These are phyloP conservation scores for Exsudoporus frostii DNA, from an alignment of 768 basidiomycete species.

Conservation along the genomic window DNA sequence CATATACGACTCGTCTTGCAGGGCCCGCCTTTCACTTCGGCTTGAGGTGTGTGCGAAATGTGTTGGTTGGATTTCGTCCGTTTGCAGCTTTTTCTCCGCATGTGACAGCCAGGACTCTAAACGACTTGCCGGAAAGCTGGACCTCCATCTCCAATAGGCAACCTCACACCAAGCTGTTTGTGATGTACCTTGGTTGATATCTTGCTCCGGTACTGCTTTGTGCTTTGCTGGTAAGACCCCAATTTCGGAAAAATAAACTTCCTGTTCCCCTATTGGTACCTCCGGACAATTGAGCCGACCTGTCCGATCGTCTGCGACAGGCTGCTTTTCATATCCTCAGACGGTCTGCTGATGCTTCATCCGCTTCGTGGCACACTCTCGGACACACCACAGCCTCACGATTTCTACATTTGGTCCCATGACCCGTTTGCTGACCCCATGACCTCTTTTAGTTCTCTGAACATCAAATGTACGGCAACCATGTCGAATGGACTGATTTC, in stretches of 20 bases:
- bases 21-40: background rate
- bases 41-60: slow-evolving; percentile 7
- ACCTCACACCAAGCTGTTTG: slow-evolving; percentile 10
- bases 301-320: background rate
- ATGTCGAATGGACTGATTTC: background rate
- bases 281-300: background rate
- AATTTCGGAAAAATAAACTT: background rate
- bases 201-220: slow-evolving; percentile 13
- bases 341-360: slow-evolving; percentile 18
- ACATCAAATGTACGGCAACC: slow-evolving; percentile 3
- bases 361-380: slow-evolving; percentile 30
- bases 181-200: slow-evolving; percentile 23
- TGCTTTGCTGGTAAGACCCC: slow-evolving; percentile 6
- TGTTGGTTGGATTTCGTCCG: slow-evolving; percentile 1
- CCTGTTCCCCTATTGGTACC: background rate
- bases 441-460: background rate
- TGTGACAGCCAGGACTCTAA: slow-evolving; percentile 14
- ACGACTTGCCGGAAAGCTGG: slow-evolving; percentile 5
- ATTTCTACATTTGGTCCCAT: slow-evolving; percentile 3
- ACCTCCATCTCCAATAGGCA: slow-evolving; percentile 11
- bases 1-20: background rate
- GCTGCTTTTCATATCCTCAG: slow-evolving; percentile 17
- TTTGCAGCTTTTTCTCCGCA: slow-evolving; percentile 15
- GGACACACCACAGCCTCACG: slow-evolving; percentile 29
- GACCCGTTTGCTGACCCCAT: slow-evolving; percentile 1